Evolutionary conservation across 352 stramenopile species (phyloP).

Genomic region (Globisporangium abappressorium): DNA sequence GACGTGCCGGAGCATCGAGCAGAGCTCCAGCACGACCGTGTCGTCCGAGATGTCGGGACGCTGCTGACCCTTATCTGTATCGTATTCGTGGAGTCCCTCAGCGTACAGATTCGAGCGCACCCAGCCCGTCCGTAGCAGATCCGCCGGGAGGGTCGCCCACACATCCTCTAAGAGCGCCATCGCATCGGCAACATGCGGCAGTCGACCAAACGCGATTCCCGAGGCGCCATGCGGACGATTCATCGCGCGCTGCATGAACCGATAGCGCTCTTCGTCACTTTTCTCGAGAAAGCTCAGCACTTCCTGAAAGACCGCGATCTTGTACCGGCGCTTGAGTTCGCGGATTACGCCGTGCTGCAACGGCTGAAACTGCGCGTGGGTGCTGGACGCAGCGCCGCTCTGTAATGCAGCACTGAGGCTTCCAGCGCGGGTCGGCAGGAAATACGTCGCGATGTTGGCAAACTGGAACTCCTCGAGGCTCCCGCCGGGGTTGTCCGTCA

Average conservation of each 20-base stretch:
- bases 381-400: slow-evolving; percentile 2
- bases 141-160: slow-evolving; percentile 26
- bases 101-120: slow-evolving; percentile 27
- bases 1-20: slow-evolving; percentile 33
- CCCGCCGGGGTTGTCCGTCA: slow-evolving; percentile 44
- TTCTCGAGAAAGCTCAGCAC: slow-evolving; percentile 38
- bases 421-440: slow-evolving; percentile 29
- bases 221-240: slow-evolving; percentile 32
- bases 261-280: slow-evolving; percentile 37
- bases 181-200: slow-evolving; percentile 41
- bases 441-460: slow-evolving; percentile 37
- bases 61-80: not conserved
- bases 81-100: not conserved
- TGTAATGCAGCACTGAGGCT: slow-evolving; percentile 5
- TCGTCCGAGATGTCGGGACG: slow-evolving; percentile 30
- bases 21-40: slow-evolving; percentile 32
- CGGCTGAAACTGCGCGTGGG: slow-evolving; percentile 24
- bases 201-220: slow-evolving; percentile 33
- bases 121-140: slow-evolving; percentile 32
- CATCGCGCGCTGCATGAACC: slow-evolving; percentile 35
- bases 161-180: slow-evolving; percentile 42
- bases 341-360: slow-evolving; percentile 36
- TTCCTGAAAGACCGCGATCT: slow-evolving; percentile 46
- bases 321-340: slow-evolving; percentile 54
- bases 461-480: slow-evolving; percentile 34